Evolutionary conservation across 257 asterid species (phyloP).

Genomic region (Oldenlandia corymbosa): DNA sequence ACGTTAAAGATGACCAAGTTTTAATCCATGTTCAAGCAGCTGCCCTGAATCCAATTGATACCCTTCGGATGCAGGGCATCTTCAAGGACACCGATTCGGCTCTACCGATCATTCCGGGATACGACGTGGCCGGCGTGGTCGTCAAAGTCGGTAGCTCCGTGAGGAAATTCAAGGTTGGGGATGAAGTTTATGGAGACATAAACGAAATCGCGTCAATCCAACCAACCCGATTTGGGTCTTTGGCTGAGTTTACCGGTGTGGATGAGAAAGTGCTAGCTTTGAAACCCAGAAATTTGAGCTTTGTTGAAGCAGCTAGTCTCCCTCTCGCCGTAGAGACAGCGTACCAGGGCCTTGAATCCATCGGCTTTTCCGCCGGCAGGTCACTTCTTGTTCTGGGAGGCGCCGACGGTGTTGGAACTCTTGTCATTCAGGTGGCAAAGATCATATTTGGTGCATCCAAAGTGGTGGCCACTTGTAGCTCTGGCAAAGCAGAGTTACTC

Average conservation of each 20-base stretch:
- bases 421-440: slow-evolving; percentile 75
- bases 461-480: slow-evolving; percentile 74
- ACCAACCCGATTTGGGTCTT: slow-evolving; percentile 65
- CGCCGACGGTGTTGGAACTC: slow-evolving; percentile 89
- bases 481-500: slow-evolving; percentile 49
- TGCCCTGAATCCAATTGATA: slow-evolving; percentile 75
- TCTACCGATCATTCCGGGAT: slow-evolving; percentile 92
- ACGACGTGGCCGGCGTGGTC: slow-evolving; percentile 84
- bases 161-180: slow-evolving; percentile 69
- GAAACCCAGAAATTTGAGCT: slow-evolving; percentile 63
- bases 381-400: slow-evolving; percentile 87
- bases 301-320: slow-evolving; percentile 65
- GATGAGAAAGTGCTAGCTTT: slow-evolving; percentile 77
- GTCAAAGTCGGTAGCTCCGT: slow-evolving; percentile 74
- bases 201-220: slow-evolving; percentile 59
- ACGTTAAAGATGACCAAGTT: slow-evolving; percentile 61
- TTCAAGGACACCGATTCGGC: slow-evolving; percentile 76
- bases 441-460: slow-evolving; percentile 77
- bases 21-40: slow-evolving; percentile 83
- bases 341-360: slow-evolving; percentile 64
- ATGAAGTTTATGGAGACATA: slow-evolving; percentile 77
- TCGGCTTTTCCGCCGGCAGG: slow-evolving; percentile 52
- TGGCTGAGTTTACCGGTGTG: slow-evolving; percentile 76
- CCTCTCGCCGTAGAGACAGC: slow-evolving; percentile 86
- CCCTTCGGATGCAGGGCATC: slow-evolving; percentile 53